Evolutionary conservation across 768 basidiomycete species (phyloP).

Genomic region (Lentinula guzmanii): DNA sequence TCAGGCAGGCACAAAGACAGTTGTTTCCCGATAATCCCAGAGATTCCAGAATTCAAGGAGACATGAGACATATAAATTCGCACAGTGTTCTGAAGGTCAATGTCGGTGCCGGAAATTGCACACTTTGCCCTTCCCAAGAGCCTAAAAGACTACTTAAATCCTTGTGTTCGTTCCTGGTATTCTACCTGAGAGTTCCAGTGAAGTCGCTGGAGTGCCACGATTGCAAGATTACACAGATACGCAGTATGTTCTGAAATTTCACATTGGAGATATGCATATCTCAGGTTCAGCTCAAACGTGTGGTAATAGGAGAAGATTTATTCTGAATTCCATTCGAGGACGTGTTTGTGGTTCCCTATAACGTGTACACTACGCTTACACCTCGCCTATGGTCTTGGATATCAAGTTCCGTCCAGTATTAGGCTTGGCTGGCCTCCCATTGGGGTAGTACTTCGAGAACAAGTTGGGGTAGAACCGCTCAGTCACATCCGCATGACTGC

Average conservation of each 20-base stretch:
- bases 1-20: neutral
- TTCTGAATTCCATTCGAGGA: too few relatives aligned
- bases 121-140: neutral
- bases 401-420: conserved; percentile 1
- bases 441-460: conserved; percentile 44
- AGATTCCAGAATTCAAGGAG: neutral
- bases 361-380: neutral
- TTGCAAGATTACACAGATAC: too few relatives aligned
- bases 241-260: too few relatives aligned
- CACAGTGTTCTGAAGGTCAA: neutral
- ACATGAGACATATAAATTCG: neutral
- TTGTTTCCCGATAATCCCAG: neutral
- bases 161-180: neutral
- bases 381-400: neutral
- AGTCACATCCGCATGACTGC: conserved; percentile 55
- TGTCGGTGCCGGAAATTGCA: neutral
- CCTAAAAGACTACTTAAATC: neutral
- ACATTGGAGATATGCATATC: too few relatives aligned
- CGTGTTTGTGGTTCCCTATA: too few relatives aligned
- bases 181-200: too few relatives aligned
- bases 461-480: conserved; percentile 47
- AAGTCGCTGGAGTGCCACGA: too few relatives aligned
- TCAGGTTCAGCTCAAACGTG: too few relatives aligned
- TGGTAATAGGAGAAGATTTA: too few relatives aligned
- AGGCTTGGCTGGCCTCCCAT: conserved; percentile 33